Evolutionary conservation across 2,329 filamentous ascomycete genomes (phyloP).

Genomic region (Lachnellula suecica): DNA sequence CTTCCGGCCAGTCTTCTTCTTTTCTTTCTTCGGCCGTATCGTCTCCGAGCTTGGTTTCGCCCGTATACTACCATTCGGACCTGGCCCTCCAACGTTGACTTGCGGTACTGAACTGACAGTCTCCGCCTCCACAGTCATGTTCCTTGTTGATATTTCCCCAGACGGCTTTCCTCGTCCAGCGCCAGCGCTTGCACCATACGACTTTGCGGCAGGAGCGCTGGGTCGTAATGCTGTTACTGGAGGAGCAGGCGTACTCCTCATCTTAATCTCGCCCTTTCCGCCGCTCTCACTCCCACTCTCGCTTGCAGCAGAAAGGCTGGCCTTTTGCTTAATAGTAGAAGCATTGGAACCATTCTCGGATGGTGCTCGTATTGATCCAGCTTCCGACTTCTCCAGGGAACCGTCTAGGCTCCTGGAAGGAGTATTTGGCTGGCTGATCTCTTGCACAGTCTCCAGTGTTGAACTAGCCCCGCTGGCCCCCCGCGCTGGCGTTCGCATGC

Average conservation of each 20-base stretch:
- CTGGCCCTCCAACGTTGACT: constrained; percentile 68
- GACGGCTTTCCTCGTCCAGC: constrained; percentile 63
- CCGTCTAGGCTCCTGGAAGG: constrained; percentile 52
- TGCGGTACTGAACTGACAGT: constrained; percentile 91
- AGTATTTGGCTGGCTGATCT: constrained; percentile 76
- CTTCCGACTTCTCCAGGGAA: constrained; percentile 47
- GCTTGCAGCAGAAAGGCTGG: constrained; percentile 39
- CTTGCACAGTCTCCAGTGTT: constrained; percentile 85
- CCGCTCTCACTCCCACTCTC: constrained; percentile 69
- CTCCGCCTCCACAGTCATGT: constrained; percentile 98
- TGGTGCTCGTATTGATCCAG: constrained; percentile 38
- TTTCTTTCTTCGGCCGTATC: constrained; percentile 90
- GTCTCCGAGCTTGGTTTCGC: constrained; percentile 93
- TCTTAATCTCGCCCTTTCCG: constrained; percentile 48
- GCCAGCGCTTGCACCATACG: constrained; percentile 59
- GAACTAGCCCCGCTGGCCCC: constrained; percentile 58
- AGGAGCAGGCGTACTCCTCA: constrained; percentile 35
- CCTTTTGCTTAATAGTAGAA: constrained; percentile 43
- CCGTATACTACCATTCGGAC: constrained; percentile 73
- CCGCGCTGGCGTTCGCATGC: constrained; percentile 59
- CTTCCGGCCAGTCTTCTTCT: constrained; percentile 78
- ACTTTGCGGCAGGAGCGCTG: constrained; percentile 59
- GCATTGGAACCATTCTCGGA: constrained; percentile 26
- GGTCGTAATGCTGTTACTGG: constrained; percentile 47
- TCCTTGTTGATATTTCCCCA: constrained; percentile 73